phyloP scores from a whole-genome alignment of 2,329 filamentous ascomycete genomes.

The Fusarium proliferatum region DNA sequence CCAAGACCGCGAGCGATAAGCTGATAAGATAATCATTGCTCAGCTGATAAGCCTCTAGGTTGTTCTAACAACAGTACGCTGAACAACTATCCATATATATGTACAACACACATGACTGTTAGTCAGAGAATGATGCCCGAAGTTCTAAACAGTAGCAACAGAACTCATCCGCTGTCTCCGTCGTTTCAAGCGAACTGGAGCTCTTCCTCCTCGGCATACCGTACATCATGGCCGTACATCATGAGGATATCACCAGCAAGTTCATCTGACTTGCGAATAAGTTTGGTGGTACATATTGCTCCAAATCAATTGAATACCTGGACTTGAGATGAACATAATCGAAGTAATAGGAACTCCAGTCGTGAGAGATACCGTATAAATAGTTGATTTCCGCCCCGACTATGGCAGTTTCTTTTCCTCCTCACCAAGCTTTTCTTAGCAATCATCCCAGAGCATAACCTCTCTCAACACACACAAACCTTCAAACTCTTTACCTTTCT shows the following conservation, averaged over 20 bases:
- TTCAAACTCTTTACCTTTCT: accelerated
- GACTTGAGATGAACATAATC: not conserved
- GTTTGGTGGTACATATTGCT: not conserved
- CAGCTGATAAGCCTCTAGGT: too few species aligned
- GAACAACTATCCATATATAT: not conserved
- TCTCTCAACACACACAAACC: not conserved
- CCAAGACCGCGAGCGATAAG: not conserved
- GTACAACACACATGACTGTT: not conserved
- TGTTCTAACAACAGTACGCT: too few species aligned
- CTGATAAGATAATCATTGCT: not conserved
- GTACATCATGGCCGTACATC: accelerated
- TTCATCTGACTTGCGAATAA: not conserved
- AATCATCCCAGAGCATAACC: accelerated
- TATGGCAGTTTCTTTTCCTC: not conserved
- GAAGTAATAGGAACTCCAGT: accelerated
- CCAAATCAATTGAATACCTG: too few species aligned
- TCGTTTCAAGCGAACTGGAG: accelerated
- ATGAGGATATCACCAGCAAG: not conserved
- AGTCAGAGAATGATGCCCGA: accelerated
- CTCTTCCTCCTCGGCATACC: accelerated
- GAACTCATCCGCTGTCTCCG: accelerated
- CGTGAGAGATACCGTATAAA: not conserved
- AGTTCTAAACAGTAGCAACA: accelerated
- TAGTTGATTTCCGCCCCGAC: too few species aligned
- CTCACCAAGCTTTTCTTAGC: not conserved